These are phyloP conservation scores for Epithemia pelagica DNA, from an alignment of 108 stramenopile species.

Conservation along the genomic window DNA sequence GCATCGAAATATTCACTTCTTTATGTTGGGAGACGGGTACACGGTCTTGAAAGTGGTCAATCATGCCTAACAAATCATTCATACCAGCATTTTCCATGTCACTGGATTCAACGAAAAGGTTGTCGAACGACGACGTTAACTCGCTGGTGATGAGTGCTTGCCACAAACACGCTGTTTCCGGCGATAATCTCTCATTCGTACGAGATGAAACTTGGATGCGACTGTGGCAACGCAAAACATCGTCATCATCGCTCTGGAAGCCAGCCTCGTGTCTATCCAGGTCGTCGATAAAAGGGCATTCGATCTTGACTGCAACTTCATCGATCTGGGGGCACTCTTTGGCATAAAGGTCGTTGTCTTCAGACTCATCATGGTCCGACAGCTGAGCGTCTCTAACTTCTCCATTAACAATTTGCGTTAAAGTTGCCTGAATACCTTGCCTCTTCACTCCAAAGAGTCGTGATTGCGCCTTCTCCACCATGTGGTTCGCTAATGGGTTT, in stretches of 20 bases:
- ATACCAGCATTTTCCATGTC: constrained; percentile 3
- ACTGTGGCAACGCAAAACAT: background rate
- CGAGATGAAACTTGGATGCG: background rate
- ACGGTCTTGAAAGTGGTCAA: background rate
- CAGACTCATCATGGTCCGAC: background rate
- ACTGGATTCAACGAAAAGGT: background rate
- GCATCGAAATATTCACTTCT: background rate
- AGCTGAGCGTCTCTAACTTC: no score
- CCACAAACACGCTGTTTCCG: background rate
- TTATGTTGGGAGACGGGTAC: background rate
- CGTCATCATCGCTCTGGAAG: background rate
- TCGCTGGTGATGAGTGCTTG: background rate
- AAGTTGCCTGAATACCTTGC: background rate
- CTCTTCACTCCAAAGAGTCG: background rate
- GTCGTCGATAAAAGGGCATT: background rate
- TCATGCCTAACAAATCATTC: background rate
- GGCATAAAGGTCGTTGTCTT: background rate
- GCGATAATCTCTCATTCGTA: background rate
- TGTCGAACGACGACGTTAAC: background rate
- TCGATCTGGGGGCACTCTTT: background rate
- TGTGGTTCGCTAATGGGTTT: background rate
- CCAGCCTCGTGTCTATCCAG: background rate
- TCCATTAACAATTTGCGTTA: background rate
- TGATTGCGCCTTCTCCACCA: background rate
- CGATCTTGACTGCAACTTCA: background rate